phyloP scores from a whole-genome alignment of 2,329 filamentous ascomycete species.

The Clarireedia paspali region DNA sequence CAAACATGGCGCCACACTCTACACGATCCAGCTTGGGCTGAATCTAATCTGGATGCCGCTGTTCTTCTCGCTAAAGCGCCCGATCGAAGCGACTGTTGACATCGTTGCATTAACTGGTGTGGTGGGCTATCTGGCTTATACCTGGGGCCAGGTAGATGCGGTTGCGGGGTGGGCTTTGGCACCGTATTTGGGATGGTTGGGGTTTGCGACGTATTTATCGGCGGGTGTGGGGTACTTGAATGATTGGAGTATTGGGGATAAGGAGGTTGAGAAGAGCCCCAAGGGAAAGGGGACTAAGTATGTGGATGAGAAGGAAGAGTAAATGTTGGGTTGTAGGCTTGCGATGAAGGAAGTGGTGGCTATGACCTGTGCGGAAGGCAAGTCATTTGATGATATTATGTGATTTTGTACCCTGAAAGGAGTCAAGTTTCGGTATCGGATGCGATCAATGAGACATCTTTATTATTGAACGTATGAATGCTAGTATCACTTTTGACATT shows the following conservation, averaged over 20 bases:
- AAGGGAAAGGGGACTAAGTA: conserved; percentile 25
- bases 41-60: conserved; percentile 90
- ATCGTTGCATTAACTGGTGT: conserved; percentile 65
- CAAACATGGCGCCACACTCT: conserved; percentile 67
- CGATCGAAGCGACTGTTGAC: conserved; percentile 67
- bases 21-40: conserved; percentile 76
- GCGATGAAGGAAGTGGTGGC: no score
- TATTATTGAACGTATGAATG: no score
- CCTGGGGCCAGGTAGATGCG: conserved; percentile 69
- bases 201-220: conserved; percentile 81
- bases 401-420: no score
- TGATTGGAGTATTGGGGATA: conserved; percentile 49
- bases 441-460: no score
- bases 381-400: no score
- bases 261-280: conserved; percentile 24
- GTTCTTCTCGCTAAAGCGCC: conserved; percentile 74
- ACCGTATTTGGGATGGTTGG: conserved; percentile 80
- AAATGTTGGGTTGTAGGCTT: neutral
- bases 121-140: conserved; percentile 65
- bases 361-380: no score
- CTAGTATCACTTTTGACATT: no score
- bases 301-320: conserved; percentile 26
- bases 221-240: conserved; percentile 62
- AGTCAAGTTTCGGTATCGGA: no score
- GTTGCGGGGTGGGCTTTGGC: conserved; percentile 66